phyloP scores from a whole-genome alignment of 2,329 filamentous ascomycete species.

The Pyrenochaeta sp. region DNA sequence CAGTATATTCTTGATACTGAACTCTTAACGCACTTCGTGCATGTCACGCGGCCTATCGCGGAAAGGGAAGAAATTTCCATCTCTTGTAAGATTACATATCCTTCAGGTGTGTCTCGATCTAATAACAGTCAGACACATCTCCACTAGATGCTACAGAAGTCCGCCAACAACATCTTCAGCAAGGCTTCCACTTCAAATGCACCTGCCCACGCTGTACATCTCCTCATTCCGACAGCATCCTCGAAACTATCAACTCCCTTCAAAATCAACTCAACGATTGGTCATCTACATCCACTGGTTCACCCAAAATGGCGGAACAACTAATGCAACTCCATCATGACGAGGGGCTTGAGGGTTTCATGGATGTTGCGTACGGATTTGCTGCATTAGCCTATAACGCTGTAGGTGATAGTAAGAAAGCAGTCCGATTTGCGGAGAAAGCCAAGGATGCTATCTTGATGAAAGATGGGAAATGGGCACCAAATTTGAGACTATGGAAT shows the following conservation, averaged over 20 bases:
- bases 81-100: constrained; percentile 38
- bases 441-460: constrained; percentile 46
- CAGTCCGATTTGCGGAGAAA: constrained; percentile 44
- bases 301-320: constrained; percentile 39
- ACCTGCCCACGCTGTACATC: constrained; percentile 48
- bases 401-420: constrained; percentile 32
- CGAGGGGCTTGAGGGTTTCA: constrained; percentile 51
- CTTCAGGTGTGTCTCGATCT: neutral
- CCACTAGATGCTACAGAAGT: constrained; percentile 41
- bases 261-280: constrained; percentile 46
- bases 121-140: constrained; percentile 40
- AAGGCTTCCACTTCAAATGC: constrained; percentile 54
- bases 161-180: constrained; percentile 41
- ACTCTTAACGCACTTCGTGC: constrained; percentile 52
- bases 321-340: constrained; percentile 46
- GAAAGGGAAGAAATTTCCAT: constrained; percentile 53
- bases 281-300: constrained; percentile 24
- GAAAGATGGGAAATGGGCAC: constrained; percentile 49
- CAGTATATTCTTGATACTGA: constrained; percentile 51
- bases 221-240: constrained; percentile 39
- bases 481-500: constrained; percentile 44
- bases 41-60: constrained; percentile 44
- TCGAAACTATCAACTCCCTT: constrained; percentile 41
- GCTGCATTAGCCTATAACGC: constrained; percentile 53
- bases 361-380: constrained; percentile 52